Evolutionary conservation across 139 green algal genomes (phyloP).

Genomic region (Prasinococcaceae sp.): DNA sequence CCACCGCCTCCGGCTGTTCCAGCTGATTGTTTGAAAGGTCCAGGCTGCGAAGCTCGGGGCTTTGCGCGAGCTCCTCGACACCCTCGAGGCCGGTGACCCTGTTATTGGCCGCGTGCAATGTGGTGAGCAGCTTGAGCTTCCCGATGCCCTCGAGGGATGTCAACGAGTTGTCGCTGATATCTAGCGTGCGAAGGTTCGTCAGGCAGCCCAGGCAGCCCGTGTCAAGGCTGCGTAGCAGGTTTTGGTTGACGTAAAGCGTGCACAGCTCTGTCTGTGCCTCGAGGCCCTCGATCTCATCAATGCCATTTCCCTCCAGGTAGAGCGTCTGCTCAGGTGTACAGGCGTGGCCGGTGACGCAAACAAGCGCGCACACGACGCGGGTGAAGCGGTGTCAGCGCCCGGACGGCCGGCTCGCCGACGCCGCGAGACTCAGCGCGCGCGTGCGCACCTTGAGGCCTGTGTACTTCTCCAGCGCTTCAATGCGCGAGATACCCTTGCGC

Average conservation of each 20-base stretch:
- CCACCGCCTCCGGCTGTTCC: slow-evolving; percentile 22
- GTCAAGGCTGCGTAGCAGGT: neutral
- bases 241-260: neutral
- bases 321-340: too few species aligned
- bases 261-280: neutral
- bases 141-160: neutral
- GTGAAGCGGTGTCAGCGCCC: too few species aligned
- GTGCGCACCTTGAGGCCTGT: too few species aligned
- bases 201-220: neutral
- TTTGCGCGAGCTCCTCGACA: slow-evolving; percentile 14
- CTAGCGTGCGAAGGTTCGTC: neutral
- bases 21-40: slow-evolving; percentile 40
- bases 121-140: neutral
- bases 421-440: too few species aligned
- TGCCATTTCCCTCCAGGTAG: neutral
- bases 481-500: too few species aligned
- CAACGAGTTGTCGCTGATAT: slow-evolving; percentile 1
- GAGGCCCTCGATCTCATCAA: neutral
- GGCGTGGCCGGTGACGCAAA: too few species aligned
- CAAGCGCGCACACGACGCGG: too few species aligned
- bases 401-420: too few species aligned
- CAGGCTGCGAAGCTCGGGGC: slow-evolving; percentile 30
- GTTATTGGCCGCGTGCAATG: slow-evolving; percentile 1
- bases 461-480: too few species aligned
- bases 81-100: neutral